A percentile compares a stretch with the other conserved stretches of the same genome.
phyloP scores from a whole-genome alignment of 176 grass and related monocot species.

The Tuctoria greenei region DNA sequence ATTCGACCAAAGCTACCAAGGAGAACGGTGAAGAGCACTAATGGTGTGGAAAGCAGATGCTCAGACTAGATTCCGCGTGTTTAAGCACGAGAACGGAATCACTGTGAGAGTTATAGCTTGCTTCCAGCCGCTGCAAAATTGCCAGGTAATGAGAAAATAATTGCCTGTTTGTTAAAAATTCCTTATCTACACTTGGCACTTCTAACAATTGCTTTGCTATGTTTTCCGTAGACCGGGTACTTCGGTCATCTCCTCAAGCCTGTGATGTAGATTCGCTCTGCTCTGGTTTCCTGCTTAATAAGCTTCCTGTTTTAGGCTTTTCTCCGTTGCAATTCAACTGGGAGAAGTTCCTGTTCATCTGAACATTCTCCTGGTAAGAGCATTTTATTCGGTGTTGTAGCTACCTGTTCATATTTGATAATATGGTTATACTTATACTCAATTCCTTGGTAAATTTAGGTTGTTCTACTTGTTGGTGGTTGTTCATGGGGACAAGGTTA shows the following conservation, averaged over 20 bases:
- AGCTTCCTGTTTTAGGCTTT: slow-evolving; percentile 12
- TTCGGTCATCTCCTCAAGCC: slow-evolving; percentile 97
- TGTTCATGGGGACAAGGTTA: slow-evolving; percentile 60
- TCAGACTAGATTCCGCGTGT: slow-evolving; percentile 77
- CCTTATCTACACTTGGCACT: neutral
- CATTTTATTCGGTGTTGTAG: neutral
- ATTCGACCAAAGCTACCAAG: slow-evolving; percentile 8
- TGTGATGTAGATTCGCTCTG: slow-evolving; percentile 66
- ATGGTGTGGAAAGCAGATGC: slow-evolving; percentile 95
- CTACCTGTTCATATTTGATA: slow-evolving; percentile 1
- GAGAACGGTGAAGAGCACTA: slow-evolving; percentile 55
- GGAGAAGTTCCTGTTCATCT: slow-evolving; percentile 24
- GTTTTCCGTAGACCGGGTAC: slow-evolving; percentile 69
- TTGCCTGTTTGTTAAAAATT: neutral
- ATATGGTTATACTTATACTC: neutral
- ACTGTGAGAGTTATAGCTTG: slow-evolving; percentile 79
- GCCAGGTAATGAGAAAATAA: slow-evolving; percentile 59
- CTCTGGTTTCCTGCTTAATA: slow-evolving; percentile 37
- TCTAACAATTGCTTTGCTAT: slow-evolving; percentile 16
- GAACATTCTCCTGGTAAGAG: slow-evolving; percentile 52
- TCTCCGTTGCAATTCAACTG: slow-evolving; percentile 30
- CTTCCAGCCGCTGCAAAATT: slow-evolving; percentile 80
- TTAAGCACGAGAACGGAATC: slow-evolving; percentile 96
- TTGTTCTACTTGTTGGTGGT: slow-evolving; percentile 41
- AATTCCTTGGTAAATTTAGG: slow-evolving; percentile 41